Base-by-base conservation (phyloP, 257 asterid species). In the Fraxinus excelsior region DNA sequence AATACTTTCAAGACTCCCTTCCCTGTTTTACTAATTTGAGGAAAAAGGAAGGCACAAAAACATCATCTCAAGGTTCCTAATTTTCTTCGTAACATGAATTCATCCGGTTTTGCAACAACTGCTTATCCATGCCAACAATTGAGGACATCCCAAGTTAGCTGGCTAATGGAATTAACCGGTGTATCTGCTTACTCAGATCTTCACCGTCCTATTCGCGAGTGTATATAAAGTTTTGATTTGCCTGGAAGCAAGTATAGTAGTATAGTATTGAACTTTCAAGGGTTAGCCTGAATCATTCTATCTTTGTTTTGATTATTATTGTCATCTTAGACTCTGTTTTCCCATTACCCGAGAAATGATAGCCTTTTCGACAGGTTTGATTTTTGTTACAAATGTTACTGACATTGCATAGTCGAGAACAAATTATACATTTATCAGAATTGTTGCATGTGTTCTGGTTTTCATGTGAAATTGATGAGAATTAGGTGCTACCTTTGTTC, bases 121-220 rank as follows among this genome's bases (percentile, higher is more conserved):
- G 65, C 65, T n/a, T 62, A 62, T 62, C 68, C 68, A 25, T 21
- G 66, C 66, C 68, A 62, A 34, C 32, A 60, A 29, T 21, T 25
- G 65, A 56, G 32, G 67, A 28, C 18, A 25, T 11, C 7, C 16
- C 19, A 16, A 11, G 68, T 62, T 26, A 13, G 3, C 35, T 11
- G 35, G 68, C 35, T 26, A 62, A 62, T 26, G 35, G 35, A 26
- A 25, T 58, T 21, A n/a, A 21, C 66, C 31, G 0, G 12, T 26
- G 4, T 62, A 26, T 62, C 68, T 62, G 68, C 68, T 25, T 26
- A 11, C 35, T 26, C 35, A 26, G 19, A 5, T 62, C 21, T 26
- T 62, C 32, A 6, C 67, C 31, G 18, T 14, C 62, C 29, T 60
- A 23, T 62, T 10, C 29, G 68, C 7, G 16, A 11, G 68, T 62